Evolutionary conservation across 306 rosid genomes (phyloP), one percentile per base, ranked within the genome.

Genomic region (Notholithocarpus densiflorus): DNA sequence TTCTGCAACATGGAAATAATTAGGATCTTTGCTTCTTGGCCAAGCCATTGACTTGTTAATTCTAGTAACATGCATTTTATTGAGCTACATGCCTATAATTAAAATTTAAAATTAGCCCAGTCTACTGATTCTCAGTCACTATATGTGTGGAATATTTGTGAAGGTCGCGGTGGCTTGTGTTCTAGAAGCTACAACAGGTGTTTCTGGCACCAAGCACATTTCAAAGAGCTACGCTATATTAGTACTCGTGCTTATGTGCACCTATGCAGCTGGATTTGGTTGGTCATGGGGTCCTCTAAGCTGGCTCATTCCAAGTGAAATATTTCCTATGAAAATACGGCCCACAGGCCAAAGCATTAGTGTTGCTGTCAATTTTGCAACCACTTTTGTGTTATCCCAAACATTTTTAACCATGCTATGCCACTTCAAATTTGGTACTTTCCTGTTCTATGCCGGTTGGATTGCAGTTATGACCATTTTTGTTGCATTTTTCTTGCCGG

Each of bases 261-360:
- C 77, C 0, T 91, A 91, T 27, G 18, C 90, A 19, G 91, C 88
- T 4, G 96, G 93, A n/a, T 93, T 89, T 77, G 96, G 94, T n/a
- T 91, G 91, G 92, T 93, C 97, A 2, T 89, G 97, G 97, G 96
- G 97, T 0, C 94, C 96, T 51, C 79, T 93, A 2, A 56, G 78
- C 9, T 93, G 92, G 92, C 88, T 93, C 9, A 76, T 91, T 77
- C 92, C 97, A 6, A 93, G 92, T 82, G 96, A 93, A 31, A 93
- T 93, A 17, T 93, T 87, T 54, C 97, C 97, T 2, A 20, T 84
- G 55, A 87, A 84, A n/a, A 85, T 91, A 51, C 81, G 96, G 53
- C 75, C 81, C 23, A 87, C 96, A 0, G 94, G 97, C 54, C 92
- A 89, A 62, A 89, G 96, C 87, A 80, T 91, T 52, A 87, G 87